phyloP scores from a whole-genome alignment of 352 stramenopile species.

The Pythium dissimile region DNA sequence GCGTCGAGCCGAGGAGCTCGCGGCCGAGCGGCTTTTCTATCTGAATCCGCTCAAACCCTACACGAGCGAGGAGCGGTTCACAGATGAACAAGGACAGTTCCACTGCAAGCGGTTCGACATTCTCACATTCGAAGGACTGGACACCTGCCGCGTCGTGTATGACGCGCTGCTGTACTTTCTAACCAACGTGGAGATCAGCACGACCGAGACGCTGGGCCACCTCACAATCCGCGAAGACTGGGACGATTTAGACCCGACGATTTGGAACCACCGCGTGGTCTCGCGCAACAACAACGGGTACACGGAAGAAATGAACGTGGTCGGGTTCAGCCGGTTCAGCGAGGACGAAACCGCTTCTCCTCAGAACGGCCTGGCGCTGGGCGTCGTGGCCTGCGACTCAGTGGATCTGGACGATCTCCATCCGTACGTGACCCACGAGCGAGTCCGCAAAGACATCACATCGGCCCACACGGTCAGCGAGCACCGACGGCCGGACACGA shows the following conservation, averaged over 20 bases:
- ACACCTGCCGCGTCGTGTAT: conserved; percentile 36
- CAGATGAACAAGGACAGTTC: neutral
- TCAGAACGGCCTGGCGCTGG: neutral
- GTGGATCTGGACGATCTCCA: conserved; percentile 46
- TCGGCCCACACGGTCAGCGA: conserved; percentile 13
- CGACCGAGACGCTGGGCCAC: conserved; percentile 41
- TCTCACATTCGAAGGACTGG: conserved; percentile 35
- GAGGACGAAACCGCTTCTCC: too few relatives aligned
- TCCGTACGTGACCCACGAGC: conserved; percentile 37
- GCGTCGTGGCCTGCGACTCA: conserved; percentile 41
- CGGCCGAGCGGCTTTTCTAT: conserved; percentile 2
- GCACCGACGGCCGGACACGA: neutral
- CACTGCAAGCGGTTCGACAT: conserved; percentile 29
- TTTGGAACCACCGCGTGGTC: conserved; percentile 33
- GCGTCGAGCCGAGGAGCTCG: conserved; percentile 1
- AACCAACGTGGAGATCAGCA: conserved; percentile 49
- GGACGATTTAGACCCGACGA: conserved; percentile 16
- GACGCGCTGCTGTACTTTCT: conserved; percentile 40
- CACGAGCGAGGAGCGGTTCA: conserved; percentile 8
- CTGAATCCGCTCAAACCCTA: conserved; percentile 9
- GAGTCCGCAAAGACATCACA: conserved; percentile 39
- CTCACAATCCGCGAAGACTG: conserved; percentile 42
- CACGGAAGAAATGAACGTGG: conserved; percentile 39
- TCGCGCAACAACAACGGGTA: conserved; percentile 20
- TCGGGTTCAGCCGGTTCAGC: conserved; percentile 16